Evolutionary conservation across 257 asterid species (phyloP).

Genomic region (Jasminum sambac): DNA sequence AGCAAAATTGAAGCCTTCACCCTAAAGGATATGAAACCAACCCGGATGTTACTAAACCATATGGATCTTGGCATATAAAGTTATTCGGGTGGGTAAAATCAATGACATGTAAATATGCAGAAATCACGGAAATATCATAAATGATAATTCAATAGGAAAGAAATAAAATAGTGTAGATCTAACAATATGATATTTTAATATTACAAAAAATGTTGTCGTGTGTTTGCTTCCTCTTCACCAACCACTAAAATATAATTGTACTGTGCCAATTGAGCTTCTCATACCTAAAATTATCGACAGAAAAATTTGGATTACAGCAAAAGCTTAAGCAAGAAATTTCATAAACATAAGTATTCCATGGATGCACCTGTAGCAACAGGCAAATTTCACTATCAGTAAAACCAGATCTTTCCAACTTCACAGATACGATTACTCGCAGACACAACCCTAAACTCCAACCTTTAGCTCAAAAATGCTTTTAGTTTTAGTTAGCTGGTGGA

Average conservation of each 20-base stretch:
- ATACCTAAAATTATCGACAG: slow-evolving; percentile 53
- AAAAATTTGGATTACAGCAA: background rate
- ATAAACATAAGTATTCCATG: slow-evolving; percentile 3
- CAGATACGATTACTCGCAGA: background rate
- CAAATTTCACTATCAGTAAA: background rate
- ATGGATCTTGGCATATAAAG: no score
- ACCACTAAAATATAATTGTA: slow-evolving; percentile 93
- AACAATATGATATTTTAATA: no score
- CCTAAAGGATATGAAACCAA: no score
- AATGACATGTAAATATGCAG: no score
- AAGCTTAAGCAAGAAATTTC: background rate
- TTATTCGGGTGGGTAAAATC: no score
- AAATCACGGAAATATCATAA: background rate
- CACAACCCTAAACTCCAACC: background rate
- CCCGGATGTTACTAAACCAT: no score
- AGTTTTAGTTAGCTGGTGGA: background rate
- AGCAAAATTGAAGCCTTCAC: no score
- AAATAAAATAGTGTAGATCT: background rate
- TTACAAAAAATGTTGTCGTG: no score
- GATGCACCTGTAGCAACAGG: background rate
- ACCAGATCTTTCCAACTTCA: background rate
- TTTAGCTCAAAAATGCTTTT: background rate
- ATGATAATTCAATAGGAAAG: background rate
- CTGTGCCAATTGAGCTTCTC: slow-evolving; percentile 95
- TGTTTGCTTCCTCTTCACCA: slow-evolving; percentile 84